Evolutionary conservation across 179 eudicot species (phyloP).

Genomic region (Vitellaria paradoxa): DNA sequence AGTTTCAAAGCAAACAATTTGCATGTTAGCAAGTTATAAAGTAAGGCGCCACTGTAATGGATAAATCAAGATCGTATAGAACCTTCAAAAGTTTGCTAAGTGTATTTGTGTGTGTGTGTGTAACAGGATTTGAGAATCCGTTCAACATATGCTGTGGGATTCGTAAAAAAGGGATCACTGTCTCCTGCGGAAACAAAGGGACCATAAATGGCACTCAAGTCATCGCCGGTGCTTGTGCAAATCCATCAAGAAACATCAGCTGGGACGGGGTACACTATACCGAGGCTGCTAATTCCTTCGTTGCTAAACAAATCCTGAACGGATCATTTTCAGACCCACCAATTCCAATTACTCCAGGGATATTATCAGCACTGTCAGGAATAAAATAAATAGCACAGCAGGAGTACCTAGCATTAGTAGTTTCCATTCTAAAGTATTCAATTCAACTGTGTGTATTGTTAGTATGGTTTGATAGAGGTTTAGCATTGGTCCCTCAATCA

Average conservation of each 20-base stretch:
- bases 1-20: no score
- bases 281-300: constrained; percentile 63
- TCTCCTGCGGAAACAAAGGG: constrained; percentile 34
- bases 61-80: no score
- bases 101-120: no score
- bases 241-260: constrained; percentile 38
- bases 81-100: no score
- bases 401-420: no score
- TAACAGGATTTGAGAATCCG: constrained; percentile 63
- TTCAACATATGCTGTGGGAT: constrained; percentile 67
- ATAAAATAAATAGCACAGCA: no score
- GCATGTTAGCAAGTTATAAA: no score
- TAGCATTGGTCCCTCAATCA: no score
- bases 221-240: constrained; percentile 43
- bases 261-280: constrained; percentile 77
- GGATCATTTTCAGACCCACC: constrained; percentile 45
- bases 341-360: constrained; percentile 34
- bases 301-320: constrained; percentile 32
- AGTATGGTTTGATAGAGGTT: no score
- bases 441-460: no score
- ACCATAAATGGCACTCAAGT: constrained; percentile 36
- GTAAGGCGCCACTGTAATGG: no score
- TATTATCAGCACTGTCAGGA: constrained; percentile 15
- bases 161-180: constrained; percentile 36
- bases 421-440: no score